phyloP scores from a whole-genome alignment of 345 rosid species.

The Camelina sativa region DNA sequence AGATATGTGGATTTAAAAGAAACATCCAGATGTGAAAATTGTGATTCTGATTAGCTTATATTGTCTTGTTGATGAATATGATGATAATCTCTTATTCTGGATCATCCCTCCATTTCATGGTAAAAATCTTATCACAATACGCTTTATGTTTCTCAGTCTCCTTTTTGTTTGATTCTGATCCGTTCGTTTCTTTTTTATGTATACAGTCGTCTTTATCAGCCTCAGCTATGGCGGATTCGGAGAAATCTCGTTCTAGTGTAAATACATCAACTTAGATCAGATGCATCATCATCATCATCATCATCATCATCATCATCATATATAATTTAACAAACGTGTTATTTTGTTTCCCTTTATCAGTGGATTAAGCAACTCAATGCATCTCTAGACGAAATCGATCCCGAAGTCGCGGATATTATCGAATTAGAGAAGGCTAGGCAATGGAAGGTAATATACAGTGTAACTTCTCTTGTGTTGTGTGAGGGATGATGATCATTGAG shows the following conservation, averaged over 20 bases:
- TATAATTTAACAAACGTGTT: neutral
- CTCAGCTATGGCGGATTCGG: too few species aligned
- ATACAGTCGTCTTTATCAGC: too few species aligned
- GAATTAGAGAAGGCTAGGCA: slow-evolving; percentile 99
- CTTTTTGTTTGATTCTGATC: slow-evolving; percentile 24
- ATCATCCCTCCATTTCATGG: slow-evolving; percentile 56
- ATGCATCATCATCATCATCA: too few species aligned
- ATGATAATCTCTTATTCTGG: slow-evolving; percentile 20
- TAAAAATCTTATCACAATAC: slow-evolving; percentile 11
- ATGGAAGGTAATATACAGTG: slow-evolving; percentile 76
- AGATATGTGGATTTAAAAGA: neutral
- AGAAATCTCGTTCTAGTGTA: too few species aligned
- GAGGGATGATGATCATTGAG: too few species aligned
- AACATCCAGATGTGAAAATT: slow-evolving; percentile 22
- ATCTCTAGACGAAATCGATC: slow-evolving; percentile 81
- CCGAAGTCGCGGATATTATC: slow-evolving; percentile 84
- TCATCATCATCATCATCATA: too few species aligned
- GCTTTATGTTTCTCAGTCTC: neutral
- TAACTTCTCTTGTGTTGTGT: too few species aligned
- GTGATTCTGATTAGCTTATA: slow-evolving; percentile 29
- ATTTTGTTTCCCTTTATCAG: slow-evolving; percentile 48
- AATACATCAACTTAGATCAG: too few species aligned
- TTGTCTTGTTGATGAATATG: slow-evolving; percentile 16
- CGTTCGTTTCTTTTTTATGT: too few species aligned
- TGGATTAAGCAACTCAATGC: slow-evolving; percentile 89